Evolutionary conservation across 169 alveolate genomes (phyloP).

Genomic region (Plasmodium falciparum): DNA sequence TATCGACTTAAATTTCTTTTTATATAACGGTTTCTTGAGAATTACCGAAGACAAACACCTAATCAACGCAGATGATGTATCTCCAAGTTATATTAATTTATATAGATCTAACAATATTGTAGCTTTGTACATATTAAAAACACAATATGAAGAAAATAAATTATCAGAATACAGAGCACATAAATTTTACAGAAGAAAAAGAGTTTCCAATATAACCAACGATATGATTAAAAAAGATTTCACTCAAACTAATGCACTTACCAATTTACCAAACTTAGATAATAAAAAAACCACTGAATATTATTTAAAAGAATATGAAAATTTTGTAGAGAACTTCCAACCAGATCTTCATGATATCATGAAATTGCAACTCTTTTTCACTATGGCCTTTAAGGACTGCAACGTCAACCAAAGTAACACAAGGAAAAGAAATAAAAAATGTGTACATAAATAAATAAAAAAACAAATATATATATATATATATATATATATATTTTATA

Average conservation of each 20-base stretch:
- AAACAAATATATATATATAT: not conserved
- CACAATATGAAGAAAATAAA: slow-evolving; percentile 19
- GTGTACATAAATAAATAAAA: not conserved
- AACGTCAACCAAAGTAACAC: slow-evolving; percentile 44
- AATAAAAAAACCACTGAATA: not conserved
- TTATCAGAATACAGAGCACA: not conserved
- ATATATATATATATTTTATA: not conserved
- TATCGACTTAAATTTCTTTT: slow-evolving; percentile 27
- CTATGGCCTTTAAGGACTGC: slow-evolving; percentile 49
- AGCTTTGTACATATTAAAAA: slow-evolving; percentile 21
- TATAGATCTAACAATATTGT: slow-evolving; percentile 49
- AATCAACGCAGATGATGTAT: slow-evolving; percentile 8
- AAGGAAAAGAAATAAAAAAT: not conserved
- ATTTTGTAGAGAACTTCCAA: not conserved
- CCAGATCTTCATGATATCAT: not conserved
- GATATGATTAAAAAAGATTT: not conserved
- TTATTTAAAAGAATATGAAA: not conserved
- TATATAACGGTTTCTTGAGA: slow-evolving; percentile 33
- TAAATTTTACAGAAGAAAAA: slow-evolving; percentile 12
- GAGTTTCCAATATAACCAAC: not conserved
- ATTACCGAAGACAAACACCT: slow-evolving; percentile 32
- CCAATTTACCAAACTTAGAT: not conserved
- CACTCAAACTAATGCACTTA: not conserved
- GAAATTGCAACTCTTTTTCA: slow-evolving; percentile 19
- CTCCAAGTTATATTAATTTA: slow-evolving; percentile 33